A percentile compares a stretch with the other conserved stretches of the same genome.
These are phyloP conservation scores for Alternaria atra DNA, from an alignment of 2,329 filamentous ascomycete genomes.

Conservation along the genomic window DNA sequence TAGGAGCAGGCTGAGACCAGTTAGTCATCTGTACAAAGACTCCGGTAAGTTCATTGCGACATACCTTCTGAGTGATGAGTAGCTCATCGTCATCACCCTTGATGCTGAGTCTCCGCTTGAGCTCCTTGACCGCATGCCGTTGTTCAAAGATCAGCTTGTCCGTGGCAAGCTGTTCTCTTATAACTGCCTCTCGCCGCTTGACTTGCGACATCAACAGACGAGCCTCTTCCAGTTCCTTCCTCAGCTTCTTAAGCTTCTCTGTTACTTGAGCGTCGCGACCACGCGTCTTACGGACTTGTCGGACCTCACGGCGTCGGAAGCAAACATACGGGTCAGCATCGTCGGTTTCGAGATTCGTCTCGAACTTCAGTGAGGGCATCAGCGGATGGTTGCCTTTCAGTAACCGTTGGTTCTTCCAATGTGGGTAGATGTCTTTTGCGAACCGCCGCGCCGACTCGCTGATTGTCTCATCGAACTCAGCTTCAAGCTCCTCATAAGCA, in stretches of 20 bases:
- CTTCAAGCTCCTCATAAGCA: constrained; percentile 66
- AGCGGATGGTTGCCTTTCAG: constrained; percentile 74
- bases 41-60: constrained; percentile 32
- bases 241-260: constrained; percentile 91
- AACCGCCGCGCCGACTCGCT: constrained; percentile 64
- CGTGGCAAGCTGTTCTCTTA: constrained; percentile 77
- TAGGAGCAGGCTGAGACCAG: constrained; percentile 44
- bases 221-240: constrained; percentile 89
- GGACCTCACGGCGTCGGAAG: constrained; percentile 92
- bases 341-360: constrained; percentile 92
- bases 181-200: constrained; percentile 79
- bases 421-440: constrained; percentile 84
- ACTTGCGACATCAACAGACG: constrained; percentile 81
- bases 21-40: constrained; percentile 34
- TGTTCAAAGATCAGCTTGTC: constrained; percentile 86
- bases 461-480: constrained; percentile 68
- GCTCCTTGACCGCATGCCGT: constrained; percentile 81
- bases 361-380: constrained; percentile 86
- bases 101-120: constrained; percentile 87
- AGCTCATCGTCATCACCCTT: constrained; percentile 90
- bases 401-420: constrained; percentile 81
- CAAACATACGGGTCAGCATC: constrained; percentile 98
- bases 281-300: constrained; percentile 93
- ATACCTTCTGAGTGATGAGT: constrained; percentile 87
- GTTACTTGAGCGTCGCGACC: constrained; percentile 92